phyloP scores from a whole-genome alignment of 2,329 filamentous ascomycete species.

The Raffaelea ambrosiae region DNA sequence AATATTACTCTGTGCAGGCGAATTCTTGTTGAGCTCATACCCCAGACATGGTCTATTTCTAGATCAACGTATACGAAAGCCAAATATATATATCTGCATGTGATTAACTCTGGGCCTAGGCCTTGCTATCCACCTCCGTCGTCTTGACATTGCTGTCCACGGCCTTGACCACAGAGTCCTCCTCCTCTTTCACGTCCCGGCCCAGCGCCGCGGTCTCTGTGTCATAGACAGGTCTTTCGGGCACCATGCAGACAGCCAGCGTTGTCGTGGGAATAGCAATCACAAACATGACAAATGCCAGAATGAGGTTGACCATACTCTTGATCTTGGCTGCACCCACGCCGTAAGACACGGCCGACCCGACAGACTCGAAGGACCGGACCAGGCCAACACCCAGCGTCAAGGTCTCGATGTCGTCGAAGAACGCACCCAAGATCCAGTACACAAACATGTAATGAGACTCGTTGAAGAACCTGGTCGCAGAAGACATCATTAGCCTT shows the following conservation, averaged over 20 bases:
- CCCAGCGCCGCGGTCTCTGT: background rate
- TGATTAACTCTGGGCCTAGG: too few relatives aligned
- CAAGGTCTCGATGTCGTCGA: slow-evolving; percentile 41
- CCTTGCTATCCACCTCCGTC: too few relatives aligned
- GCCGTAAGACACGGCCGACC: slow-evolving; percentile 36
- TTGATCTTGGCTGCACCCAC: slow-evolving; percentile 35
- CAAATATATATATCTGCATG: too few relatives aligned
- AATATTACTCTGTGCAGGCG: too few relatives aligned
- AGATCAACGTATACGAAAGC: too few relatives aligned
- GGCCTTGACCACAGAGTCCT: too few relatives aligned
- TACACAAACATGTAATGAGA: slow-evolving; percentile 43
- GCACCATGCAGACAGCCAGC: slow-evolving; percentile 26
- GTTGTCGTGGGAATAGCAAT: slow-evolving; percentile 29
- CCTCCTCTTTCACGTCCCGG: too few relatives aligned
- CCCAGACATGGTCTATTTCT: too few relatives aligned
- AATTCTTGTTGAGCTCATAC: too few relatives aligned
- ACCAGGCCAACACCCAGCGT: slow-evolving; percentile 38
- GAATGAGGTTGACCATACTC: slow-evolving; percentile 38
- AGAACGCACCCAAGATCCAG: slow-evolving; percentile 41
- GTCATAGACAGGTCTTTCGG: slow-evolving; percentile 15
- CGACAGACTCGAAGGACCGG: slow-evolving; percentile 38
- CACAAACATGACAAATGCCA: slow-evolving; percentile 39
- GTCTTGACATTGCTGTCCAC: too few relatives aligned
- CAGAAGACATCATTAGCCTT: too few relatives aligned
- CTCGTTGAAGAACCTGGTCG: slow-evolving; percentile 44